Conservation (phyloP, 1,284 basidiomycete species). For the Ustilago sp. region DNA sequence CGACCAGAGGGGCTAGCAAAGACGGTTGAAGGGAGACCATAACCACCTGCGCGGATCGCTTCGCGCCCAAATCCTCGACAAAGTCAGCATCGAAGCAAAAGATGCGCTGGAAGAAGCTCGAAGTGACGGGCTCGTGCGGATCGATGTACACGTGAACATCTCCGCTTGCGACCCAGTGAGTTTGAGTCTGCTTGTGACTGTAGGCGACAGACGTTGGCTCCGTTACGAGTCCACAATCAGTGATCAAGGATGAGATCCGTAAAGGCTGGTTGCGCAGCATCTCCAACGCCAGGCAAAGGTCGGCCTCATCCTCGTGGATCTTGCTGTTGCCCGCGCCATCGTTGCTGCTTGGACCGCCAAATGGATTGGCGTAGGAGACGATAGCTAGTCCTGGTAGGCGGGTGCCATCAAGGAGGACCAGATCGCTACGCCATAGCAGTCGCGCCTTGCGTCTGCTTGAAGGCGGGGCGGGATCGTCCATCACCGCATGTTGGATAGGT, state of each 20-base stretch:
- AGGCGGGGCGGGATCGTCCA: conserved; percentile 7
- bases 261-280: conserved; percentile 66
- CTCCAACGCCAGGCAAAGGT: conserved; percentile 63
- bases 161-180: conserved; percentile 43
- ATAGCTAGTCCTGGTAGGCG: conserved; percentile 60
- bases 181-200: conserved; percentile 8
- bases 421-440: conserved; percentile 61
- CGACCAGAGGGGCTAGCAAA: conserved; percentile 12
- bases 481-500: conserved; percentile 7
- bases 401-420: conserved; percentile 63
- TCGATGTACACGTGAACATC: conserved; percentile 54
- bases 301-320: conserved; percentile 48
- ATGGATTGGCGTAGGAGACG: conserved; percentile 60
- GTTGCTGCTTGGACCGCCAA: conserved; percentile 18
- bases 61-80: conserved; percentile 21
- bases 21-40: conserved; percentile 16
- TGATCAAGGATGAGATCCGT: conserved; percentile 27
- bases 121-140: conserved; percentile 42
- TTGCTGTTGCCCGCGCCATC: conserved; percentile 4
- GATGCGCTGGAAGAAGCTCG: conserved; percentile 57
- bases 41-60: conserved; percentile 31
- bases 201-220: neutral
- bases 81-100: conserved; percentile 56
- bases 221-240: neutral
- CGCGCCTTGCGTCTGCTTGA: conserved; percentile 37